Evolutionary conservation across 306 rosid genomes (phyloP).

Genomic region (Ammopiptanthus mongolicus): DNA sequence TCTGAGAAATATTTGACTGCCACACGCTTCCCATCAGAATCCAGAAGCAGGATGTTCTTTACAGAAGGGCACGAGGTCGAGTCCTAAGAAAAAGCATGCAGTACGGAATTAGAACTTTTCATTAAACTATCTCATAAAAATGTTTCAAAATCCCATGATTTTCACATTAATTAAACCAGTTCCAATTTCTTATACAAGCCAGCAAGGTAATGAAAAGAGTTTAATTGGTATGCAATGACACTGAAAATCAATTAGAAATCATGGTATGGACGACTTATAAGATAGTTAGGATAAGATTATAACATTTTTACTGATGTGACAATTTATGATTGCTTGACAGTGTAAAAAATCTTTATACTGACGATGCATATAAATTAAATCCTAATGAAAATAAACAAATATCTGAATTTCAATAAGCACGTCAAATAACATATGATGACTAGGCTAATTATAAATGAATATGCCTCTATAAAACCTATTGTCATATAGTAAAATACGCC

Average conservation of each 20-base stretch:
- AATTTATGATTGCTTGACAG: too few species aligned
- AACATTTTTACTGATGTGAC: too few species aligned
- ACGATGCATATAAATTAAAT: too few species aligned
- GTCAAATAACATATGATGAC: neutral
- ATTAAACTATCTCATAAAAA: neutral
- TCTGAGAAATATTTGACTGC: slow-evolving; percentile 93
- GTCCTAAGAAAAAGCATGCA: slow-evolving; percentile 45
- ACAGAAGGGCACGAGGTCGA: slow-evolving; percentile 84
- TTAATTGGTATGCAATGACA: too few species aligned
- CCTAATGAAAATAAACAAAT: neutral
- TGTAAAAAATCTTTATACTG: too few species aligned
- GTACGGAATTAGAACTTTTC: slow-evolving; percentile 12
- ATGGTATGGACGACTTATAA: too few species aligned
- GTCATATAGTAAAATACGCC: neutral
- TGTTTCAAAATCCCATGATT: neutral
- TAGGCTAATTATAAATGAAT: neutral
- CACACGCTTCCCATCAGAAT: slow-evolving; percentile 92
- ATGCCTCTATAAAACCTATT: neutral
- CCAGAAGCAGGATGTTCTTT: slow-evolving; percentile 78
- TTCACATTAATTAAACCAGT: neutral
- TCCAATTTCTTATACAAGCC: neutral
- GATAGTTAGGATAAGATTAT: too few species aligned
- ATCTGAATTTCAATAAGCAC: neutral
- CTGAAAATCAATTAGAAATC: too few species aligned
- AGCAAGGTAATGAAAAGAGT: neutral